Evolutionary conservation across 495 filamentous ascomycete species (phyloP), one percentile per base, ranked within the genome.

Genomic region (Podospora conica): DNA sequence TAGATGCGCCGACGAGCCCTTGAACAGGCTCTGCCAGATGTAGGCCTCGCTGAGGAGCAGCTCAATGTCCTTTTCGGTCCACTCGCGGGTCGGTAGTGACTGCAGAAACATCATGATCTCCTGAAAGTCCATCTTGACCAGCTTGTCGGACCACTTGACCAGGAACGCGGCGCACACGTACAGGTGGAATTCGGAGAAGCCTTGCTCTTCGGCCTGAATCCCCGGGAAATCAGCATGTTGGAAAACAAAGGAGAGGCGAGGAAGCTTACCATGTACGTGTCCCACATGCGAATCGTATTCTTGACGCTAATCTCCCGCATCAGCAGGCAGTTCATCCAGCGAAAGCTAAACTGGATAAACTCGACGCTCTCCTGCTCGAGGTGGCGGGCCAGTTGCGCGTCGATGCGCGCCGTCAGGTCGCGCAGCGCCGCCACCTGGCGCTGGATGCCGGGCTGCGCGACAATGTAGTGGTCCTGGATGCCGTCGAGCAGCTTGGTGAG

Each of bases 21-120:
- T 89, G 75, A 96, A 96, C 22, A 97, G 80, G 67, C 89, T 93
- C 78, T 96, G 91, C 93, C 93, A 97, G 67, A 97, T 96, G 72
- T 91, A 97, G 6, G 93, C 93, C 79, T 98, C 95, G 75, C 92
- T 96, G 57, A 98, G 82, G 61, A 98, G 81, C 29, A 98, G 86
- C 76, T 97, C 95, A 68, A 98, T 93, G 67, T 98, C 95, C 79
- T 98, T 96, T 76, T 96, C 96, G 12, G 92, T 96, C 95, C 95
- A 98, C 27, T 88, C 85, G 64, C 88, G 88, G n/a, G 96, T 98
- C 9, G 95, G 95, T 66, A 98, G 78, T 33, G 93, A 90, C 79
- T 98, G 95, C 27, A 98, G 81, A 72, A 98, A 98, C 94, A 98
- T 98, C 95, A 98, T 98, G 63, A 96, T 87, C 74, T 97, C 94